Conservation (phyloP, 768 basidiomycete genomes). For the Tremella yokohamensis region DNA sequence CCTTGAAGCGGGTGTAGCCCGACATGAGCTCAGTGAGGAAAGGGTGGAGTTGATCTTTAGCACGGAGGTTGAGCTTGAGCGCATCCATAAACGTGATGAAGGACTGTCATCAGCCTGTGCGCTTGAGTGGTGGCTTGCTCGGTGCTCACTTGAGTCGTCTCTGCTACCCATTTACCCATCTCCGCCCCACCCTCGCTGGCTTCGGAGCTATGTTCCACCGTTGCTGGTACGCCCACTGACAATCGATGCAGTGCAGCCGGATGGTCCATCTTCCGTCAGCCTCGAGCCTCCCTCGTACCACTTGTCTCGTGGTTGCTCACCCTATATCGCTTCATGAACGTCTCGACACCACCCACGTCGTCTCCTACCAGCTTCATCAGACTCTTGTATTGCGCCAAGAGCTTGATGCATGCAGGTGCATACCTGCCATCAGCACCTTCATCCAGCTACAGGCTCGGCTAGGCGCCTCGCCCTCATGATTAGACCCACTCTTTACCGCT, state of each 20-base stretch:
- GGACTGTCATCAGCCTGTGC: constrained; percentile 56
- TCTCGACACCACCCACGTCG: constrained; percentile 63
- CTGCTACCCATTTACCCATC: constrained; percentile 93
- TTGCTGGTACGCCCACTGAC: constrained; percentile 90
- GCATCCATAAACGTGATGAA: constrained; percentile 99
- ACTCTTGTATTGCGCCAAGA: constrained; percentile 96
- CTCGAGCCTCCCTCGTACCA: no score
- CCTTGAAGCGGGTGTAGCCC: constrained; percentile 88
- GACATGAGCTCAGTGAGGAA: constrained; percentile 92
- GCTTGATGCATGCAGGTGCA: constrained; percentile 86
- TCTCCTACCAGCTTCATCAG: constrained; percentile 93
- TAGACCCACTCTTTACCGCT: constrained; percentile 77
- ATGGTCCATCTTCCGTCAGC: constrained; percentile 69
- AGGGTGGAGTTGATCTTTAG: constrained; percentile 94
- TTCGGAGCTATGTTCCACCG: constrained; percentile 90
- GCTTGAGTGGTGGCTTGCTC: no score
- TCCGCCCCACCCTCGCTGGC: constrained; percentile 63
- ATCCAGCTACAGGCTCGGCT: constrained; percentile 1
- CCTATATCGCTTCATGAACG: constrained; percentile 84
- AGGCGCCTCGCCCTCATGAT: background rate
- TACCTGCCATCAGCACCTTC: constrained; percentile 59
- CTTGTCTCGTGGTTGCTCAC: constrained; percentile 53
- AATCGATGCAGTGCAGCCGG: constrained; percentile 88
- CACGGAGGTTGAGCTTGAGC: constrained; percentile 82
- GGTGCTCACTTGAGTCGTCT: constrained; percentile 79